phyloP scores from a whole-genome alignment of 768 basidiomycete genomes.

The Collybia nuda region DNA sequence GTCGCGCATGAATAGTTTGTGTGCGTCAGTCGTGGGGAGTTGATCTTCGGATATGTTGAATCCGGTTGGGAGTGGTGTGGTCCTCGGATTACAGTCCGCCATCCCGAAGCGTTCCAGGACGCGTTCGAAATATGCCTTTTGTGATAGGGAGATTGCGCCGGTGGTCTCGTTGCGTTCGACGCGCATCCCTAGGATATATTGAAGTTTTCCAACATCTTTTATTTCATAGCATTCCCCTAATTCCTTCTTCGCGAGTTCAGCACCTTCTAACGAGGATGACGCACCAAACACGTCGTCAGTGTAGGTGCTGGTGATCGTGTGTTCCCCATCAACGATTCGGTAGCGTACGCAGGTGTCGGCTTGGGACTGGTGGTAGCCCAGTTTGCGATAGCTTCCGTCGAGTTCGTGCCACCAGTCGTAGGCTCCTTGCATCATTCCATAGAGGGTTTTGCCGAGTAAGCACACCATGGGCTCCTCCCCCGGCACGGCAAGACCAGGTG shows the following conservation, averaged over 20 bases:
- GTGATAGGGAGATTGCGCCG: conserved; percentile 15
- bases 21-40: conserved; percentile 5
- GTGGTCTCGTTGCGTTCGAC: conserved; percentile 4
- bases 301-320: conserved; percentile 16
- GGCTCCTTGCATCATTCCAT: conserved; percentile 20
- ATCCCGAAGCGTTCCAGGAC: not conserved
- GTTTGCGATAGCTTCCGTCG: not conserved
- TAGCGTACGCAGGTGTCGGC: conserved; percentile 18
- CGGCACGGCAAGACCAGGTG: conserved; percentile 12
- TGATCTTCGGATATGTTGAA: conserved; percentile 10
- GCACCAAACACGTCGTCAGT: conserved; percentile 14
- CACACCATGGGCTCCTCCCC: conserved; percentile 16
- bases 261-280: conserved; percentile 7
- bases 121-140: conserved; percentile 9
- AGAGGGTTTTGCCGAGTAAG: conserved; percentile 22
- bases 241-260: conserved; percentile 11
- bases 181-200: conserved; percentile 13
- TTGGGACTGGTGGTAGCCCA: conserved; percentile 13
- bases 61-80: conserved; percentile 20
- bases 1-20: conserved; percentile 20
- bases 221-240: conserved; percentile 12
- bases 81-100: conserved; percentile 7
- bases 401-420: conserved; percentile 17
- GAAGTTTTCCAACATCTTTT: conserved; percentile 10
- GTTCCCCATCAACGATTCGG: not conserved